A percentile compares a stretch with the other conserved stretches of the same genome.
Evolutionary conservation across 139 green algal genomes (phyloP).

Genomic region (Chlamydomonas sphaeroides): DNA sequence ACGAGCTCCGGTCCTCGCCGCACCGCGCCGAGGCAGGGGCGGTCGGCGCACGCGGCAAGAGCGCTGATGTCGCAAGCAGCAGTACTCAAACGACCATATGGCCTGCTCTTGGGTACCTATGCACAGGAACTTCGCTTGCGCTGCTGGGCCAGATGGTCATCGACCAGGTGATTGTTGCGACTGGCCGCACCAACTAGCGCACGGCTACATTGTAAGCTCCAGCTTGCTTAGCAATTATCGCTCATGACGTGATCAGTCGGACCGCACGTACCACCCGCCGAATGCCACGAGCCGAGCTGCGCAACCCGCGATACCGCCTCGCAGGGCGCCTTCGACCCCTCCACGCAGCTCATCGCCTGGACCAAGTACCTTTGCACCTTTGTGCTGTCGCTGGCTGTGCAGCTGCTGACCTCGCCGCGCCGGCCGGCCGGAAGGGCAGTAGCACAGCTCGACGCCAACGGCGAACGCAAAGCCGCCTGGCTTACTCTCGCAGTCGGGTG

Average conservation of each 20-base stretch:
- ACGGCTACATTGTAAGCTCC: neutral
- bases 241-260: too few species aligned
- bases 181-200: neutral
- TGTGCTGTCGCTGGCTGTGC: slow-evolving; percentile 12
- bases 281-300: too few species aligned
- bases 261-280: neutral
- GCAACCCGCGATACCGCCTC: too few species aligned
- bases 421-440: too few species aligned
- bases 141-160: slow-evolving; percentile 15
- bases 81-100: too few species aligned
- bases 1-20: too few species aligned
- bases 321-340: slow-evolving; percentile 20
- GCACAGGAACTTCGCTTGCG: slow-evolving; percentile 6
- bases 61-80: too few species aligned
- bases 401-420: slow-evolving; percentile 1
- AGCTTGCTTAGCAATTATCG: neutral
- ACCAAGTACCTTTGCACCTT: slow-evolving; percentile 42
- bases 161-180: slow-evolving; percentile 5
- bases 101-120: slow-evolving; percentile 1
- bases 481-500: slow-evolving; percentile 15
- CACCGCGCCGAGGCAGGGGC: too few species aligned
- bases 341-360: slow-evolving; percentile 29
- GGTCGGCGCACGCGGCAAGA: too few species aligned
- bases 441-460: neutral
- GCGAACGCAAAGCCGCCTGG: slow-evolving; percentile 9